These are phyloP conservation scores for Scutellaria galericulata DNA, from an alignment of 257 asterid genomes.

Conservation along the genomic window DNA sequence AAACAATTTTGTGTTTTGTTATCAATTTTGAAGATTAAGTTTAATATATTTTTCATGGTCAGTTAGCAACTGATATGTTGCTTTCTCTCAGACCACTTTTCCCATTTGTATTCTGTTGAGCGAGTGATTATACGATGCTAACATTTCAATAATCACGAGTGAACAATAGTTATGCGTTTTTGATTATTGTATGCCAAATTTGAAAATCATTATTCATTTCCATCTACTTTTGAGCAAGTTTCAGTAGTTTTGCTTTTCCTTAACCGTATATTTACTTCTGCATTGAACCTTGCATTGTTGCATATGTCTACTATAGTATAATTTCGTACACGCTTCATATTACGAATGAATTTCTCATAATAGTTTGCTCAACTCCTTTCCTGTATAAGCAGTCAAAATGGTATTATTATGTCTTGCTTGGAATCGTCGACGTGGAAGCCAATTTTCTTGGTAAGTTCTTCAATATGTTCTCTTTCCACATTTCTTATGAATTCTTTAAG, in stretches of 20 bases:
- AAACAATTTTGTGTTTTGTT: background rate
- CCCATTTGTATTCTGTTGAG: background rate
- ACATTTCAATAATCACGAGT: background rate
- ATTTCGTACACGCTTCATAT: background rate
- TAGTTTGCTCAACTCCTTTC: constrained; percentile 17
- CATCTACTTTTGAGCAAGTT: background rate
- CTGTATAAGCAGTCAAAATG: constrained; percentile 74
- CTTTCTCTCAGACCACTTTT: background rate
- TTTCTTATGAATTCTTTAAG: background rate
- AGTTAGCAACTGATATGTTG: background rate
- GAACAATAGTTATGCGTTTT: background rate
- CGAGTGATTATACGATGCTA: background rate
- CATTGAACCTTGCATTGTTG: background rate
- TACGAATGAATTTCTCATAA: constrained; percentile 9
- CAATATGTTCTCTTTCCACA: background rate
- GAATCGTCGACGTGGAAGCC: constrained; percentile 90
- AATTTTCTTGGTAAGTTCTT: constrained; percentile 80
- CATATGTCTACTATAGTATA: constrained; percentile 6
- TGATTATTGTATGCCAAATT: constrained; percentile 11
- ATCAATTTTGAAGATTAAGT: background rate
- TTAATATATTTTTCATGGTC: background rate
- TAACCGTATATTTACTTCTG: constrained; percentile 6
- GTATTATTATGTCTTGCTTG: constrained; percentile 86
- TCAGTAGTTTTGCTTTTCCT: background rate
- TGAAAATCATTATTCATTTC: background rate